A percentile compares a stretch with the other conserved stretches of the same genome.
These are phyloP conservation scores for Xanthoconium purpureum DNA, from an alignment of 768 basidiomycete species.

Conservation along the genomic window DNA sequence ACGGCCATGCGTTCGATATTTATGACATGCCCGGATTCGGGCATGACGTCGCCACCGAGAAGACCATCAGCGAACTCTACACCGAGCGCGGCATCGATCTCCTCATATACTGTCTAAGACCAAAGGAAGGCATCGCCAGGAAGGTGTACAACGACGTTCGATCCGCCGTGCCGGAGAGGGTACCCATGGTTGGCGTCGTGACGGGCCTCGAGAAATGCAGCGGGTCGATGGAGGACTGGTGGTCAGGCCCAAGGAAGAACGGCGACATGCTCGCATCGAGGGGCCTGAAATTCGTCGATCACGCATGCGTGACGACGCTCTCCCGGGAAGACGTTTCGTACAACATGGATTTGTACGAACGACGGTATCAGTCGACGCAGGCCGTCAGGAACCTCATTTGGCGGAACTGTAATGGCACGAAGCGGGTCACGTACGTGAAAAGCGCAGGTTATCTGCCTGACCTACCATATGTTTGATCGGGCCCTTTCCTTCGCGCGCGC, in stretches of 20 bases:
- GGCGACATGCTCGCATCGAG: slow-evolving; percentile 31
- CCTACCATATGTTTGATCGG: slow-evolving; percentile 18
- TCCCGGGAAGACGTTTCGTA: slow-evolving; percentile 31
- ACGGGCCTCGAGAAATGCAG: slow-evolving; percentile 37
- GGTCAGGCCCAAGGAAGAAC: slow-evolving; percentile 32
- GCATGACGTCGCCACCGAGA: slow-evolving; percentile 19
- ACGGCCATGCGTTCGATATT: slow-evolving; percentile 30
- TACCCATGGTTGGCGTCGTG: slow-evolving; percentile 38
- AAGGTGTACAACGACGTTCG: slow-evolving; percentile 26
- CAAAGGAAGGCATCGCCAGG: slow-evolving; percentile 29
- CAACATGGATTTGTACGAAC: slow-evolving; percentile 33
- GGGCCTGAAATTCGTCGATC: slow-evolving; percentile 36
- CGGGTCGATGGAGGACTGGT: slow-evolving; percentile 32
- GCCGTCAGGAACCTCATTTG: slow-evolving; percentile 25
- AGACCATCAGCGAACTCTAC: slow-evolving; percentile 28
- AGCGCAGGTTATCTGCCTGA: slow-evolving; percentile 29
- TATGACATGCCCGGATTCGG: slow-evolving; percentile 32
- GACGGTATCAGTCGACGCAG: slow-evolving; percentile 29
- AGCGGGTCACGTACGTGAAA: slow-evolving; percentile 30
- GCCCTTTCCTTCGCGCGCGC: neutral
- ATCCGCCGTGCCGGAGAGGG: slow-evolving; percentile 30
- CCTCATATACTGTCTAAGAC: slow-evolving; percentile 30
- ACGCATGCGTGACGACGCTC: slow-evolving; percentile 43
- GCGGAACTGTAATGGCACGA: slow-evolving; percentile 31
- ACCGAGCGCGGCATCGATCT: slow-evolving; percentile 31